Evolutionary conservation across 2,329 filamentous ascomycete genomes (phyloP).

Genomic region (Ceratocystis lukuohia): DNA sequence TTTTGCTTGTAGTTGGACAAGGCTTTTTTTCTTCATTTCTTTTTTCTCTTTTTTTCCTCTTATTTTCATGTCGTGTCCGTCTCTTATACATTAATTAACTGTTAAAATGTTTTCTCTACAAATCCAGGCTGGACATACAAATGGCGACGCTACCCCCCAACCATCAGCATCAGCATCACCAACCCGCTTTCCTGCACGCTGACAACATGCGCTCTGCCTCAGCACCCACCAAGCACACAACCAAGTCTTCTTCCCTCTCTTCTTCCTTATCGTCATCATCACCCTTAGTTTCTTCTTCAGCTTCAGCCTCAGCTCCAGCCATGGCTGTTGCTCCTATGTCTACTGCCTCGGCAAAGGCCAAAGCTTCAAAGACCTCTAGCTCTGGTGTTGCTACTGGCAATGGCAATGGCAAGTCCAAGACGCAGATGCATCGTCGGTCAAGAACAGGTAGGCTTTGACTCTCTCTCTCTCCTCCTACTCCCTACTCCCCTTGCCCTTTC

Average conservation of each 20-base stretch:
- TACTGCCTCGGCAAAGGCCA: conserved; percentile 41
- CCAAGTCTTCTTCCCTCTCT: conserved; percentile 45
- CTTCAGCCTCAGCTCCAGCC: conserved; percentile 37
- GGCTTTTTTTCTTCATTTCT: background rate
- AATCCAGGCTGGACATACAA: conserved; percentile 35
- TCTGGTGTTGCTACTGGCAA: conserved; percentile 20
- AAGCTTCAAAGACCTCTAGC: conserved; percentile 39
- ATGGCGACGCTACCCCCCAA: conserved; percentile 56
- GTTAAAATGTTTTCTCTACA: conserved; percentile 7
- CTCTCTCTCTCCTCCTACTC: conserved; percentile 24
- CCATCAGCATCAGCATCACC: conserved; percentile 29
- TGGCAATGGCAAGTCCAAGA: conserved; percentile 49
- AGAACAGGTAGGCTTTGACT: conserved; percentile 50
- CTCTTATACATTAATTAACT: conserved; percentile 5
- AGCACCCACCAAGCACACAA: conserved; percentile 24
- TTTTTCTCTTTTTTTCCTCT: background rate
- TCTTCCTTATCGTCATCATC: conserved; percentile 44
- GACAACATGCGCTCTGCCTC: conserved; percentile 21
- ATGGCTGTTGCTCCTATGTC: conserved; percentile 34
- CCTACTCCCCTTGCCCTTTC: conserved; percentile 27
- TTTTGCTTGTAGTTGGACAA: background rate
- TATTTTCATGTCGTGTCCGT: background rate
- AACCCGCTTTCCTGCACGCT: conserved; percentile 38
- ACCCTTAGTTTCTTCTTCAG: conserved; percentile 50
- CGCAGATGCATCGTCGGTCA: conserved; percentile 87